Base-by-base conservation (phyloP, 2,329 filamentous ascomycete genomes). In the Trichoderma harzianum region DNA sequence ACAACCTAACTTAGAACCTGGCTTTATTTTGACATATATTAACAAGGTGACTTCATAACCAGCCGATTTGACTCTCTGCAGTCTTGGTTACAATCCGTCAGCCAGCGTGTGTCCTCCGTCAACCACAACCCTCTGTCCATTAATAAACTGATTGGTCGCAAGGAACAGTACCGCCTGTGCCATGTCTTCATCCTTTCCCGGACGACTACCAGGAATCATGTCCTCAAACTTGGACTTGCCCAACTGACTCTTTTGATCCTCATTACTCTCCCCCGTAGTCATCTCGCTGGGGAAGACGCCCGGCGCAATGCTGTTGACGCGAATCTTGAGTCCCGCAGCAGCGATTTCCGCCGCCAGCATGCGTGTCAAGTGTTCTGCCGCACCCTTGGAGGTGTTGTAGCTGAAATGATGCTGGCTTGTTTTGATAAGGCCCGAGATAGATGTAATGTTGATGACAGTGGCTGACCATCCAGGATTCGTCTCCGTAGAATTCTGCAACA, bases 261-360 rank as follows among this genome's bases (percentile, higher is more conserved):
- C 81, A 21, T 84, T 82, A 32, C 83, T 86, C 14, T 80, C 82
- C 3, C 79, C 79, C 1, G 88, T 86, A 51, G 90, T 91, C 91
- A 93, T 93, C 86, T 93, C 92, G 77, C 90, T 91, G 21, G 90
- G 91, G 76, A 88, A 88, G 32, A 92, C 86, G 39, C 92, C 92
- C 0, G 92, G 92, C 0, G 92, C 92, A 73, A 93, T 93, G 53
- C 91, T 89, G 77, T 94, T 87, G 47, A 92, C 86, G 75, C 94
- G 92, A 53, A 88, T 84, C 79, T 89, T 91, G 73, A 92, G 86
- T 3, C 86, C 85, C 61, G 88, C 84, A 72, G 82, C 82, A 0
- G 87, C 86, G 7, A 92, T 78, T 79, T 92, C 90, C 47, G 84
- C 82, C 0, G 90, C 89, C 12, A 93, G 81, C 78, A 92, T 90